These are phyloP conservation scores for Eremochloa ophiuroides DNA, from an alignment of 176 grass and related monocot species.

Conservation along the genomic window DNA sequence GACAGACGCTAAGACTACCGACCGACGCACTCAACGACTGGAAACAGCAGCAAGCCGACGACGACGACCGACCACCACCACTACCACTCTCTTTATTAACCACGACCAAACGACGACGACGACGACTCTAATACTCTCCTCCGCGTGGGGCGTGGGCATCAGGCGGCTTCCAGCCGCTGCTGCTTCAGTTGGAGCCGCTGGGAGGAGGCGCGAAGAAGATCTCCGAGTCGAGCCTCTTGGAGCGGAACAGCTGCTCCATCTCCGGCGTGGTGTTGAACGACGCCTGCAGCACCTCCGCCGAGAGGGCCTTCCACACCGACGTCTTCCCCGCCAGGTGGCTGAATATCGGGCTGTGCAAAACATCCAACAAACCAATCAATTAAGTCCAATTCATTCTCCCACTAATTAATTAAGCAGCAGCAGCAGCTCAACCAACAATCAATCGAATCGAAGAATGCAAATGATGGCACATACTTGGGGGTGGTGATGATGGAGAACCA, in stretches of 20 bases:
- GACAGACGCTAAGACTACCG: no score
- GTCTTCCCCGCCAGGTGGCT: slow-evolving; percentile 72
- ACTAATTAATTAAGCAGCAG: no score
- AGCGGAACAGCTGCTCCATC: slow-evolving; percentile 75
- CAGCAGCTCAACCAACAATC: no score
- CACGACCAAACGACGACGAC: neutral
- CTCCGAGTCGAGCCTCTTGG: slow-evolving; percentile 70
- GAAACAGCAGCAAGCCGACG: no score
- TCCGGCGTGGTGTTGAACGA: slow-evolving; percentile 66
- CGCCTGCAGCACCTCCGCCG: slow-evolving; percentile 57
- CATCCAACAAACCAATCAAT: neutral
- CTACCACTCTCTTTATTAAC: no score
- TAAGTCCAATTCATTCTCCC: no score
- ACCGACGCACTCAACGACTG: no score
- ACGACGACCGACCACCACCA: no score
- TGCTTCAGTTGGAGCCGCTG: slow-evolving; percentile 17
- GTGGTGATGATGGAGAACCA: slow-evolving; percentile 99
- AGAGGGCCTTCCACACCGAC: slow-evolving; percentile 88
- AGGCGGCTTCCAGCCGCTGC: neutral
- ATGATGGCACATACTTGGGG: slow-evolving; percentile 45
- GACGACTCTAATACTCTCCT: neutral
- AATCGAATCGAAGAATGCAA: neutral
- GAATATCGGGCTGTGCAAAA: slow-evolving; percentile 81
- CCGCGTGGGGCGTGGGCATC: neutral
- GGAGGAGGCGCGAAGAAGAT: slow-evolving; percentile 83